A percentile compares a stretch with the other conserved stretches of the same genome.
These are phyloP conservation scores for Colletotrichum neosansevieriae DNA, from an alignment of 2,329 filamentous ascomycete species.

Conservation along the genomic window DNA sequence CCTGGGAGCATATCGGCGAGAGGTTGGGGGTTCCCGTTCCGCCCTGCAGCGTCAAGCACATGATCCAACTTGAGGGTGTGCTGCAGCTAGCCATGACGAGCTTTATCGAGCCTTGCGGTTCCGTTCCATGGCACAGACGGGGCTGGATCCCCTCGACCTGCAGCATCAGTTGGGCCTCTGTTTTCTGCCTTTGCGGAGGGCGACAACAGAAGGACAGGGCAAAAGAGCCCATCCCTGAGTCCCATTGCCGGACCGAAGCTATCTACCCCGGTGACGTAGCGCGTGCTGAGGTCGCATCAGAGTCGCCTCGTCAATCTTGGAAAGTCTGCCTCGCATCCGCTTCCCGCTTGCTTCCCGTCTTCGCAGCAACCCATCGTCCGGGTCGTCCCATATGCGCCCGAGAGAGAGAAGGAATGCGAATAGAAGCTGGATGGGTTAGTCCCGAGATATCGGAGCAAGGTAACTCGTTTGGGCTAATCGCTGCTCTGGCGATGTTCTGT, in stretches of 20 bases:
- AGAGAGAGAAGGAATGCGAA: neutral
- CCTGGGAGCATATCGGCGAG: constrained; percentile 11
- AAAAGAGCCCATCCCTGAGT: constrained; percentile 1
- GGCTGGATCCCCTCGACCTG: constrained; percentile 27
- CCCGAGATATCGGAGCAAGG: constrained; percentile 35
- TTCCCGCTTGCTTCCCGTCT: constrained; percentile 31
- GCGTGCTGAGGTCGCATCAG: constrained; percentile 35
- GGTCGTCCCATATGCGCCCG: neutral
- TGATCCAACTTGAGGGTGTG: constrained; percentile 14
- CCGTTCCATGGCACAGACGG: constrained; percentile 28
- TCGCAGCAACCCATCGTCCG: constrained; percentile 10
- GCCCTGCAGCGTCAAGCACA: constrained; percentile 31
- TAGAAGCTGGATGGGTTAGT: constrained; percentile 5
- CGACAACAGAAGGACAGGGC: neutral
- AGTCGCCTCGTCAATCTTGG: constrained; percentile 36
- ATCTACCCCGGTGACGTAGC: neutral
- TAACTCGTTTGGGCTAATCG: constrained; percentile 27
- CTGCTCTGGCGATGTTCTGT: constrained; percentile 20
- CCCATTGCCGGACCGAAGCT: neutral
- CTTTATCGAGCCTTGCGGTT: constrained; percentile 9
- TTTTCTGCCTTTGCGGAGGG: constrained; percentile 7
- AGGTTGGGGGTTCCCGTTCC: constrained; percentile 30
- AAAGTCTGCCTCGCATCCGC: constrained; percentile 25
- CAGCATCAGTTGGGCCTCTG: constrained; percentile 8
- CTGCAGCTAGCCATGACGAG: constrained; percentile 28